These are phyloP conservation scores for Tolypocladium pustulatum DNA, from an alignment of 2,329 filamentous ascomycete species.

Conservation along the genomic window DNA sequence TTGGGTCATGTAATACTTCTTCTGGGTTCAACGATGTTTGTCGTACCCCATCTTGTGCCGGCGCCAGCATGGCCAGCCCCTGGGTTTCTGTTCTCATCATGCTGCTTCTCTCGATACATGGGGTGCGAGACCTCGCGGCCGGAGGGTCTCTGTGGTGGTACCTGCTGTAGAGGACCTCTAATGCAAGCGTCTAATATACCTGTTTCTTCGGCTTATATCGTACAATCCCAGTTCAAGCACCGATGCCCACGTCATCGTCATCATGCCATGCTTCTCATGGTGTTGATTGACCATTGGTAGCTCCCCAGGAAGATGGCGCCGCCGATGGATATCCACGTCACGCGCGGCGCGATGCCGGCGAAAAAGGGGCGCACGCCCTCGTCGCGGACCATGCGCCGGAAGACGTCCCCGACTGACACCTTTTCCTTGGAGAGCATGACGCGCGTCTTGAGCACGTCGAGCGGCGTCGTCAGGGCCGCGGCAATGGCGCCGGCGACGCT, in stretches of 20 bases:
- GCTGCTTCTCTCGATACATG: neutral
- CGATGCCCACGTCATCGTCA: neutral
- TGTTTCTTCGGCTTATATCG: constrained; percentile 2
- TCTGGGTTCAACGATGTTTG: neutral
- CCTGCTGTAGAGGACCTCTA: neutral
- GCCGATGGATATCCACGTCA: constrained; percentile 91
- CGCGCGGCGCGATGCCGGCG: constrained; percentile 66
- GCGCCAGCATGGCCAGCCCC: neutral
- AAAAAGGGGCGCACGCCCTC: constrained; percentile 62
- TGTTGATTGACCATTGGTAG: constrained; percentile 82
- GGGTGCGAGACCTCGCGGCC: neutral
- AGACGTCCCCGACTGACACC: constrained; percentile 46
- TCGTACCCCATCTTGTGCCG: neutral
- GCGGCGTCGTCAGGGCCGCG: constrained; percentile 78
- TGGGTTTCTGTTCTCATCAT: neutral
- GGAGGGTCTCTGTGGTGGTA: neutral
- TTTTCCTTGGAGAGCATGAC: constrained; percentile 79
- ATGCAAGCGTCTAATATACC: constrained; percentile 2
- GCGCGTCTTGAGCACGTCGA: constrained; percentile 94
- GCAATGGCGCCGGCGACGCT: constrained; percentile 76
- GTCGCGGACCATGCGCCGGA: constrained; percentile 52
- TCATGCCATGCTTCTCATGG: constrained; percentile 30
- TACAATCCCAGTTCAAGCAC: constrained; percentile 1
- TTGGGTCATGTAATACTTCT: neutral
- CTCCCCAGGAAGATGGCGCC: constrained; percentile 91